Percentiles rank a stretch among this genome's conserved stretches.
These are phyloP conservation scores for Polytrichum formosum DNA, from an alignment of 225 moss, liverwort and hornwort genomes.

Conservation along the genomic window DNA sequence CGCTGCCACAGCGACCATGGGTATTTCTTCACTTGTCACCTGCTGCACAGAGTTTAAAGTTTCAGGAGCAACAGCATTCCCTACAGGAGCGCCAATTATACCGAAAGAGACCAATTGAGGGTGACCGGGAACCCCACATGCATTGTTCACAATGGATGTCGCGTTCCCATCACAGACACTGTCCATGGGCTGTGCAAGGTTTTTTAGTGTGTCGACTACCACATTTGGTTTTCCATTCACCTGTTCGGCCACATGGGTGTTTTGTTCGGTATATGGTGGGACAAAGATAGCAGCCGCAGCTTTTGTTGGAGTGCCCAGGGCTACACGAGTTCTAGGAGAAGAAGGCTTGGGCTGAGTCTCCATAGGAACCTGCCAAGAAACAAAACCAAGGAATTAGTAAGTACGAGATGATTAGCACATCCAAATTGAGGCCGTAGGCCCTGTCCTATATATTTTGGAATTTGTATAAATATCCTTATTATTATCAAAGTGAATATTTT, in stretches of 20 bases:
- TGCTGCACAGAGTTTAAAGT: not conserved
- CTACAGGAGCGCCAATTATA: too few species aligned
- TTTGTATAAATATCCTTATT: too few species aligned
- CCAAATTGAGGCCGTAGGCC: too few species aligned
- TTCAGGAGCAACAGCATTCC: too few species aligned
- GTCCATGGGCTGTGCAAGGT: constrained; percentile 20
- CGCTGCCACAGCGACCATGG: not conserved
- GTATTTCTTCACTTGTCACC: not conserved
- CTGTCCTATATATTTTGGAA: too few species aligned
- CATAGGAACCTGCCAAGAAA: constrained; percentile 13
- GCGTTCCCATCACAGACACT: constrained; percentile 3
- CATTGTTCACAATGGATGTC: not conserved
- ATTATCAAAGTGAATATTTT: too few species aligned
- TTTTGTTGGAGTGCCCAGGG: constrained; percentile 4
- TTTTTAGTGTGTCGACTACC: constrained; percentile 12
- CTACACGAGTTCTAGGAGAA: constrained; percentile 13
- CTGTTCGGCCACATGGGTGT: not conserved
- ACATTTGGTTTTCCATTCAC: constrained; percentile 4
- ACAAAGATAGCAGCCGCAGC: not conserved
- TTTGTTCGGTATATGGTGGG: not conserved
- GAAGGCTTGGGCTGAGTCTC: constrained; percentile 13
- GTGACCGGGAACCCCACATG: too few species aligned
- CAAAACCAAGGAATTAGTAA: too few species aligned
- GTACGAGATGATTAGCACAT: too few species aligned
- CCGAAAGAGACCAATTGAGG: too few species aligned